Conservation (phyloP, 192 early-diverging fungal species). For the Coemansia umbellata region DNA sequence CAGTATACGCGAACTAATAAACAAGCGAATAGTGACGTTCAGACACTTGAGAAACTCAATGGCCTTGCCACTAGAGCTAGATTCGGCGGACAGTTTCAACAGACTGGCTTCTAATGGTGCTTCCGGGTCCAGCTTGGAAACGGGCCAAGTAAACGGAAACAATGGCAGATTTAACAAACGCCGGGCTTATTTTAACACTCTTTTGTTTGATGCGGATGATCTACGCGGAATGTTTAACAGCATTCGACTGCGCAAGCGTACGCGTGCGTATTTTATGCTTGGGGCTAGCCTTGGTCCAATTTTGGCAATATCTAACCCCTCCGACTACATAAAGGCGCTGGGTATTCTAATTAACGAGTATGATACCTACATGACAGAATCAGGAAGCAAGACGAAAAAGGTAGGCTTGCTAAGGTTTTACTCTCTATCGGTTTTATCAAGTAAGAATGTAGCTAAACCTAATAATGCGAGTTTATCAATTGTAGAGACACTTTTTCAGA, state of each 20-base stretch:
- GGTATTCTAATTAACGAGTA: conserved; percentile 60
- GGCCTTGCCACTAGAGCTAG: conserved; percentile 32
- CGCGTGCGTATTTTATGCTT: conserved; percentile 61
- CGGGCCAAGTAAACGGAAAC: not conserved
- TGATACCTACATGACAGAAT: conserved; percentile 46
- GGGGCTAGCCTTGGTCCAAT: conserved; percentile 63
- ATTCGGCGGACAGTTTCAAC: not conserved
- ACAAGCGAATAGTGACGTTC: conserved; percentile 52
- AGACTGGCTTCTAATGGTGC: not conserved
- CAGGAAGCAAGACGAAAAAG: conserved; percentile 43
- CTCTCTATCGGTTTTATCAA: not conserved
- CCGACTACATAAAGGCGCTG: conserved; percentile 62
- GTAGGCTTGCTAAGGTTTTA: too few species aligned
- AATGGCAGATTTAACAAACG: conserved; percentile 14
- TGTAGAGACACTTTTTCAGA: conserved; percentile 44
- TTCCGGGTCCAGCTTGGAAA: not conserved
- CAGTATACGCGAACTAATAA: conserved; percentile 48
- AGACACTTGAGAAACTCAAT: conserved; percentile 49
- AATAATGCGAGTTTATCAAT: not conserved
- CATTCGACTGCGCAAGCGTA: conserved; percentile 47
- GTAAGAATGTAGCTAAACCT: not conserved
- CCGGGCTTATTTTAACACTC: conserved; percentile 45
- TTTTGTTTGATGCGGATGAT: conserved; percentile 43
- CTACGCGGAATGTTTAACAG: conserved; percentile 46
- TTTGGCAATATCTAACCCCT: conserved; percentile 58